Evolutionary conservation across 495 filamentous ascomycete genomes (phyloP), one percentile per base, ranked within the genome.

Genomic region (Aspergillus affinis): DNA sequence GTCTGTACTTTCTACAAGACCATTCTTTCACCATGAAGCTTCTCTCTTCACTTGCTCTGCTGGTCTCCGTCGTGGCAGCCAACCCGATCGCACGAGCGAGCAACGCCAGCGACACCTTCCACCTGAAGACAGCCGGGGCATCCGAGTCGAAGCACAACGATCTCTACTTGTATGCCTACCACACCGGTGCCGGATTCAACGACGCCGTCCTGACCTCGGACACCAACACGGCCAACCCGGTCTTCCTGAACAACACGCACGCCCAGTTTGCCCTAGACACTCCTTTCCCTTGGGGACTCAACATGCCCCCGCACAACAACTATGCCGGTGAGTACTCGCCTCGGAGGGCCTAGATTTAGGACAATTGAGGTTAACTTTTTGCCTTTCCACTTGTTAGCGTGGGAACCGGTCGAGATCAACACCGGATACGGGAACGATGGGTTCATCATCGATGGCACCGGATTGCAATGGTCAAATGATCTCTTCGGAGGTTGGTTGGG

Each of bases 401-500:
- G 78, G 78, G 69, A 75, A 45, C 60, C 69, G 9, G 75, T 81
- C 15, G 18, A 64, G 29, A 77, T 82, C 63, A 78, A 83, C 20
- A 69, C 64, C 12, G 78, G 75, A 17, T 59, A 61, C 17, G 75
- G 76, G 15, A 56, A 44, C 10, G 54, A 52, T 2, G 79, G 71
- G 6, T 82, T 81, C 66, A 75, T 68, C 48, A 61, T 80, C 55
- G 71, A 74, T 27, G 63, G 62, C 8, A 68, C 64, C 26, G 66
- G 68, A 15, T 60, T 84, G 51, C 61, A 77, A 50, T 80, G 72
- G 72, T 75, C 69, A 36, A 58, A 62, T 18, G 51, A 65, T 13
- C 61, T 61, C 29, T 84, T 82, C 55, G 77, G 69, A n/a, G 80
- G 81, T 18, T 84, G 81, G 81, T 61, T 82, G 20, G 79, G 80